Evolutionary conservation across 768 basidiomycete genomes (phyloP).

Genomic region (Leccinum truebloodii): DNA sequence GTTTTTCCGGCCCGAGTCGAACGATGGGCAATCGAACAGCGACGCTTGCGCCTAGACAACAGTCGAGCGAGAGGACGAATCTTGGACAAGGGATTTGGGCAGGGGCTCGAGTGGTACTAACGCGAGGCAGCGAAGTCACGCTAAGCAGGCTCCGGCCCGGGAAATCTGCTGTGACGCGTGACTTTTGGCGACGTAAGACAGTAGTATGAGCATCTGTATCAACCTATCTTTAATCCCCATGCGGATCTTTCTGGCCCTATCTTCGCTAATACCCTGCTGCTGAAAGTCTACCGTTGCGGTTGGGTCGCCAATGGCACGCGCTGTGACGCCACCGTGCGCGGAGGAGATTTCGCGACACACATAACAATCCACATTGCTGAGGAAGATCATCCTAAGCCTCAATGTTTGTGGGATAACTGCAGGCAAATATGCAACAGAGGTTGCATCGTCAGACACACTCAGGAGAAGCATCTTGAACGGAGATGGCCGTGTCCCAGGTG

Average conservation of each 20-base stretch:
- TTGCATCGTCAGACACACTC: slow-evolving; percentile 23
- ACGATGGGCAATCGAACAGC: no score
- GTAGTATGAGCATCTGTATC: slow-evolving; percentile 3
- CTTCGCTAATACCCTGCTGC: not conserved
- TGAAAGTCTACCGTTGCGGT: slow-evolving; percentile 5
- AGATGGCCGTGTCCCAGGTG: slow-evolving; percentile 27
- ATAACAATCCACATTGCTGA: slow-evolving; percentile 16
- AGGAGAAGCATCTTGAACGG: slow-evolving; percentile 24
- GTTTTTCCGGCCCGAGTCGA: no score
- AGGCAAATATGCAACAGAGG: slow-evolving; percentile 10
- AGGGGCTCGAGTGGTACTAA: no score
- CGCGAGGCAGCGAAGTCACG: no score
- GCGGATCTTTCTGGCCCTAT: not conserved
- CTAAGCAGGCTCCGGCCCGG: no score
- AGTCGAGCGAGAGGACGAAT: no score
- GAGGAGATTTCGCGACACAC: slow-evolving; percentile 19
- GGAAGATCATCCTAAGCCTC: not conserved
- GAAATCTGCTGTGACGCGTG: no score
- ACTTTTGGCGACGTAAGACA: no score
- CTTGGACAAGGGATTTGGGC: no score
- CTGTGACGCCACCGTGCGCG: slow-evolving; percentile 12
- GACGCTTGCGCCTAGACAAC: no score
- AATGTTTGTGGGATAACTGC: slow-evolving; percentile 22
- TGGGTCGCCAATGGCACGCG: slow-evolving; percentile 14
- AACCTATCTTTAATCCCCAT: not conserved